A percentile compares a stretch with the other conserved stretches of the same genome.
These are phyloP conservation scores for Chlorella variabilis DNA, from an alignment of 163 green algal species.

Conservation along the genomic window DNA sequence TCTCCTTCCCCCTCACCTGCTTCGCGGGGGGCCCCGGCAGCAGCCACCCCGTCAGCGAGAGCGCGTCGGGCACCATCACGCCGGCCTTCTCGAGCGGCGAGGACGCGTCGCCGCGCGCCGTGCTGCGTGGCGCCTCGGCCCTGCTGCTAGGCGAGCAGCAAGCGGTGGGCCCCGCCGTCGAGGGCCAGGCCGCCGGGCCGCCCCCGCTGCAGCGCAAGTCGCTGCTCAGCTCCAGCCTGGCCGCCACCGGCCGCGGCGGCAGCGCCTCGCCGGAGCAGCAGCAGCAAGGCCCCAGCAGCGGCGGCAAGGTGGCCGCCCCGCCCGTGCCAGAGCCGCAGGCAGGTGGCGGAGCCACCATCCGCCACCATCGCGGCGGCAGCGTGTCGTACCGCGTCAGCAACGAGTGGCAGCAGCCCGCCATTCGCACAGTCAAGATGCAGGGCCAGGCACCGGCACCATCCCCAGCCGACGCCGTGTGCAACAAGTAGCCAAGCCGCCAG, in stretches of 20 bases:
- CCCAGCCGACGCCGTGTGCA: background rate
- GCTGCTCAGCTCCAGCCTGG: constrained; percentile 43
- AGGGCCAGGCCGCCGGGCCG: background rate
- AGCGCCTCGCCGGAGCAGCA: background rate
- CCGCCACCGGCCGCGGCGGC: background rate
- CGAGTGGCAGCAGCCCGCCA: constrained; percentile 42
- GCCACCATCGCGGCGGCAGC: background rate
- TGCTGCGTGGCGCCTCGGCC: constrained; percentile 23
- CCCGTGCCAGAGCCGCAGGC: background rate
- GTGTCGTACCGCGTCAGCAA: constrained; percentile 9
- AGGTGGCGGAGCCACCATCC: background rate
- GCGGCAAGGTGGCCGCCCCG: background rate
- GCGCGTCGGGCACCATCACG: background rate
- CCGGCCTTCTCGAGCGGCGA: constrained; percentile 10
- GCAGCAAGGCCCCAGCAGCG: background rate
- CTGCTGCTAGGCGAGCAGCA: constrained; percentile 17
- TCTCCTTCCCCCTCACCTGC: background rate
- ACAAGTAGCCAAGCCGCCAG: background rate
- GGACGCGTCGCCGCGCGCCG: constrained; percentile 23
- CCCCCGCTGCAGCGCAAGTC: constrained; percentile 20
- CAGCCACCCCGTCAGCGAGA: constrained; percentile 21
- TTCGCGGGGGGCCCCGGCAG: background rate
- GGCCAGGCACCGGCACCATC: background rate
- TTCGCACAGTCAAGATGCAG: constrained; percentile 49
- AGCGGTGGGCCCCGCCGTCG: too few species aligned